Base-by-base conservation (phyloP, 768 basidiomycete genomes). In the Inosperma sp. region DNA sequence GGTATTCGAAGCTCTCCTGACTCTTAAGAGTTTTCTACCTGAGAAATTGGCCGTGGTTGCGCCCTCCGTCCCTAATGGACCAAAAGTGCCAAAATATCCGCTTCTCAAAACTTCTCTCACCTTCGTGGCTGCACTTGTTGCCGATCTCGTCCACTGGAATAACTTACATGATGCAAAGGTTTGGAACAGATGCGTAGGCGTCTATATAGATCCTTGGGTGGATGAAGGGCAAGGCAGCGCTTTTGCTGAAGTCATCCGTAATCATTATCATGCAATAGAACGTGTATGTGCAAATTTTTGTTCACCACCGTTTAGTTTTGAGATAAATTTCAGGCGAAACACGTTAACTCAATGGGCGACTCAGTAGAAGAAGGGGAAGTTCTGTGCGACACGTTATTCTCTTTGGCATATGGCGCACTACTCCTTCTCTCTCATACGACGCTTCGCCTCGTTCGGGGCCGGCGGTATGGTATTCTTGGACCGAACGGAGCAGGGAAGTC, bases 401-500 rank as follows among this genome's bases (percentile, higher is more conserved):
- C 93, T 21, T 78, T 97, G 54, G 93, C 95, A 16, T 97, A 97
- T 64, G 95, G 95, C 58, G 91, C 94, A 44, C 79, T 97, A 40
- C 77, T 97, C 7, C 81, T 98, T 55, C 81, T 97, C 57, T 97
- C 95, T 37, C 94, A 97, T 69, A 97, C 95, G 21, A 86, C 79
- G 23, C 78, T 98, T 52, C 86, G 88, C 53, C 81, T 98, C 51
- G 77, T 90, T 65, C 88, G 92, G 60, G 95, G 94, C 23, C 83
- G 84, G 59, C 82, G 94, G 55, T 98, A 98, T 70, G 94, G 95
- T 62, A 92, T 98, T 58, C 83, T 95, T 40, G 95, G 93, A 23
- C 78, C 88, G n/a, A 98, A 98, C 66, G 95, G 95, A 54, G 86
- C 89, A 51, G 95, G 95, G 57, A 98, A 98, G 70, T 89, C 88